phyloP scores from a whole-genome alignment of 139 green algal genomes.

The Picochlorum sp. region DNA sequence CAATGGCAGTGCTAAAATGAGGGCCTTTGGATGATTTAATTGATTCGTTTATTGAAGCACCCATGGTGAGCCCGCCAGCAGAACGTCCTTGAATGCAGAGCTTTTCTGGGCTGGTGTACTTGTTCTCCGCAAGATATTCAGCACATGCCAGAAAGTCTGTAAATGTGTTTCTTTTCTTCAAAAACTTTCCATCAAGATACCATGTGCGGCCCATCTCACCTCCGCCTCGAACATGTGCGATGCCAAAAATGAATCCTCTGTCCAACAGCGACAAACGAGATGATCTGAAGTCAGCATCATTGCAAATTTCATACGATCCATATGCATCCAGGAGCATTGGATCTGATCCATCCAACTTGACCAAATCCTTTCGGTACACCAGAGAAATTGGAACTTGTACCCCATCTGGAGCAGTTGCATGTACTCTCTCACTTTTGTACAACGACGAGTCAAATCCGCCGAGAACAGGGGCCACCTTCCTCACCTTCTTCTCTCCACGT shows the following conservation, averaged over 20 bases:
- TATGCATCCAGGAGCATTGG: constrained; percentile 51
- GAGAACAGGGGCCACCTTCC: constrained; percentile 76
- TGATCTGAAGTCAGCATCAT: constrained; percentile 30
- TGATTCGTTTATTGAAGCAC: constrained; percentile 53
- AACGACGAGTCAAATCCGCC: constrained; percentile 63
- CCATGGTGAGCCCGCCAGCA: constrained; percentile 67
- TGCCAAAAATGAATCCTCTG: constrained; percentile 61
- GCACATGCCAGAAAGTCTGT: constrained; percentile 68
- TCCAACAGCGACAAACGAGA: constrained; percentile 62
- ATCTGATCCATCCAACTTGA: constrained; percentile 58
- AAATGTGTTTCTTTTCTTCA: constrained; percentile 74
- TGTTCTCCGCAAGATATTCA: constrained; percentile 46
- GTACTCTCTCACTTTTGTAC: constrained; percentile 70
- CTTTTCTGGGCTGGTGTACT: constrained; percentile 37
- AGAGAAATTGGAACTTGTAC: constrained; percentile 51
- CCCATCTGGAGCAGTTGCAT: constrained; percentile 62
- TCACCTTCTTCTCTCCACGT: constrained; percentile 33
- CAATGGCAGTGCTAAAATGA: constrained; percentile 39
- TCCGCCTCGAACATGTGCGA: constrained; percentile 76
- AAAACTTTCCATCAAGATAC: constrained; percentile 72
- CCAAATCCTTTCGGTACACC: constrained; percentile 59
- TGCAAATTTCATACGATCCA: constrained; percentile 53
- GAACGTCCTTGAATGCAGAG: constrained; percentile 61
- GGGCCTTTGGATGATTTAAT: constrained; percentile 37
- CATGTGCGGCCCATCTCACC: constrained; percentile 71